Percentiles rank a stretch among this genome's conserved stretches.
Conservation (phyloP, 208 protist species). For the Crithidia fasciculata region DNA sequence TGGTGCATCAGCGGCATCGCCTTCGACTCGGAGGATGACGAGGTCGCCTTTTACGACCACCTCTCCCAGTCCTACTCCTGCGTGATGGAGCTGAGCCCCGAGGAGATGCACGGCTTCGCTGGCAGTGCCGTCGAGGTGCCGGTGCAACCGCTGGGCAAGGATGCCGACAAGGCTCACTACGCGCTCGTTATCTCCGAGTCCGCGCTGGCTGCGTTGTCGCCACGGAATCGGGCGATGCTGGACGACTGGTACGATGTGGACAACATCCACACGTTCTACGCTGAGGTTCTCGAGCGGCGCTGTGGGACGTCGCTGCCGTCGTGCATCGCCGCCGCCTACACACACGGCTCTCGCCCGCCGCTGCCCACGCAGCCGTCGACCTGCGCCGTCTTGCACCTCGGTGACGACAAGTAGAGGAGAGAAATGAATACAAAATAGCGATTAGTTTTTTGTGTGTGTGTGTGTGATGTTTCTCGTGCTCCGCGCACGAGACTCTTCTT, state of each 20-base stretch:
- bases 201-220: slow-evolving; percentile 39
- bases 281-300: slow-evolving; percentile 63
- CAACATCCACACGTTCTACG: slow-evolving; percentile 69
- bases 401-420: slow-evolving; percentile 5
- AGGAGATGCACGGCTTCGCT: slow-evolving; percentile 65
- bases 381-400: slow-evolving; percentile 37
- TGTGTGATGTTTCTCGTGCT: neutral
- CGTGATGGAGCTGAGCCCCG: slow-evolving; percentile 60
- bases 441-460: neutral
- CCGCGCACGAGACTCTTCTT: neutral
- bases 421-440: neutral
- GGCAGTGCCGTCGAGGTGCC: slow-evolving; percentile 66
- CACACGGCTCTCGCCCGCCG: slow-evolving; percentile 48
- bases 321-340: slow-evolving; percentile 55
- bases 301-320: slow-evolving; percentile 57
- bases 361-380: slow-evolving; percentile 29
- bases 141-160: neutral
- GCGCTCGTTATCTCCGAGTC: slow-evolving; percentile 65
- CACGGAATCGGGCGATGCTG: slow-evolving; percentile 37
- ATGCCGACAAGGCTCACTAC: slow-evolving; percentile 19
- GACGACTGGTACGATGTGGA: slow-evolving; percentile 66
- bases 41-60: slow-evolving; percentile 66
- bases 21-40: slow-evolving; percentile 58
- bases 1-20: slow-evolving; percentile 62
- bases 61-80: slow-evolving; percentile 51